phyloP scores from a whole-genome alignment of 805 yeast species.

The Spathaspora boniae region DNA sequence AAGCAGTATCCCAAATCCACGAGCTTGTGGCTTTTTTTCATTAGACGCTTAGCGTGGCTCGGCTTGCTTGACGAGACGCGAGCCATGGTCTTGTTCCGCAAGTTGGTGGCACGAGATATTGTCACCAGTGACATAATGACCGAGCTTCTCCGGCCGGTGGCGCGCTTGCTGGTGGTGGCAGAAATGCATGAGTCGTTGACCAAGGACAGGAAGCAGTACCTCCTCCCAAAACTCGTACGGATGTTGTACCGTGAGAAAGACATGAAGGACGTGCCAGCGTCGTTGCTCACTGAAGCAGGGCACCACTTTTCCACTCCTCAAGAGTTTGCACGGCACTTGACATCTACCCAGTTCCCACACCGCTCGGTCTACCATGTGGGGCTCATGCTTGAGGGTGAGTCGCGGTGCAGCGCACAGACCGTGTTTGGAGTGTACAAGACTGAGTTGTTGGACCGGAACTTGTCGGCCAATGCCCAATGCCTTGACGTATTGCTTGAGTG shows the following conservation, averaged over 20 bases:
- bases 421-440: conserved; percentile 26
- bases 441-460: conserved; percentile 17
- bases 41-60: conserved; percentile 28
- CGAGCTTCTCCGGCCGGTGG: conserved; percentile 27
- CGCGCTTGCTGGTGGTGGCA: conserved; percentile 15
- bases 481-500: conserved; percentile 48
- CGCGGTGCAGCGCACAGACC: conserved; percentile 15
- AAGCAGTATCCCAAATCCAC: conserved; percentile 21
- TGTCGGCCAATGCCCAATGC: conserved; percentile 28
- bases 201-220: too few species aligned
- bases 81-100: conserved; percentile 22
- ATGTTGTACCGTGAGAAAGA: conserved; percentile 16
- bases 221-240: conserved; percentile 27
- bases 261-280: conserved; percentile 3
- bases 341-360: conserved; percentile 14
- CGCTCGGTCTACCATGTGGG: conserved; percentile 30
- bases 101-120: conserved; percentile 22
- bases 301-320: too few species aligned
- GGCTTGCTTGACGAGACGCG: conserved; percentile 29
- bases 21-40: conserved; percentile 32
- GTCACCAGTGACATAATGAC: conserved; percentile 32
- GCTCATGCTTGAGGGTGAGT: conserved; percentile 36
- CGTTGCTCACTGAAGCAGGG: too few species aligned
- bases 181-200: too few species aligned
- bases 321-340: conserved; percentile 27